Evolutionary conservation across 768 basidiomycete species (phyloP), one percentile per base, ranked within the genome.

Genomic region (Royoungia palumana): DNA sequence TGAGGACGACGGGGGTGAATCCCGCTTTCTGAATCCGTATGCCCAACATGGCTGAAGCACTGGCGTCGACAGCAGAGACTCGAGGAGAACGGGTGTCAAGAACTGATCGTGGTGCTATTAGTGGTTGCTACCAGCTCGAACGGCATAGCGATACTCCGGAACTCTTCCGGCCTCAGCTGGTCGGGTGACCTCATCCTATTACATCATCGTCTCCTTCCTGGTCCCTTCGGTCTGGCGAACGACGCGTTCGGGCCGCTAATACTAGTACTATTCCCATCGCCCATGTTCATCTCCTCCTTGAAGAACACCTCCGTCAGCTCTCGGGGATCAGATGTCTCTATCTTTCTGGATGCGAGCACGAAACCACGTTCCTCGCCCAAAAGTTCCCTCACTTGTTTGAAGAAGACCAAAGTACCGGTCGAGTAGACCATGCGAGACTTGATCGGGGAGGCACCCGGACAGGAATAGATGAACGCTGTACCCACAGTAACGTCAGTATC

Each of bases 381-480:
- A 2, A 85, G 60, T 5, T 67, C 69, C 52, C 82, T 83, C 27
- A 79, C 82, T 8, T 77, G 69, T 43, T 75, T 72, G 58, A 79
- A 85, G 7, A 85, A 75, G 17, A 77, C 66, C 10, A 74, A 58
- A 11, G 80, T 79, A 9, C 82, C 83, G 2, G 86, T 83, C 0
- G 92, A 90, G 69, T 94, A 95, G 30, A 96, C 63, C 89, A 98
- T 94, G 37, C 93, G 79, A 52, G 84, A 75, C 60, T 90, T 91
- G 69, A 96, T 77, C 1, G 89, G 87, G 6, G 88, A 90, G 13
- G 68, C 60, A 4, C 83, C 77, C 0, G 94, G 94, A 65, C 94
- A 98, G 17, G 87, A 88, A 68, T 97, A 98, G 48, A 96, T 88
- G 68, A 93, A 94, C 42, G 89, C 87, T 92, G 53, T 7, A n/a